These are phyloP conservation scores for Lactarius quietus DNA, from an alignment of 768 basidiomycete species.

Conservation along the genomic window DNA sequence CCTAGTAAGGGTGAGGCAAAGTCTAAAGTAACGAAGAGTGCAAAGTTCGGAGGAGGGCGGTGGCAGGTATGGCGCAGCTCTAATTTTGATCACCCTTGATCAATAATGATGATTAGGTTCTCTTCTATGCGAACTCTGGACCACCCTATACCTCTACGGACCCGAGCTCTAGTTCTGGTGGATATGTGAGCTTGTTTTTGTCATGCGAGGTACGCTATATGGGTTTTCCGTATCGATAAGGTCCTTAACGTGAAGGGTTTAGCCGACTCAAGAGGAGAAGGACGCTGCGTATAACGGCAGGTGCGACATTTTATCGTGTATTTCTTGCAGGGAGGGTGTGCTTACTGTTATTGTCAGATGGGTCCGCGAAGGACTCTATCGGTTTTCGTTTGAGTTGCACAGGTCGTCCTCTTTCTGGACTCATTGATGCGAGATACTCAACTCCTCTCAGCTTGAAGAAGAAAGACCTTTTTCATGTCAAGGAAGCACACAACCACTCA, in stretches of 20 bases:
- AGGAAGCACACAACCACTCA: slow-evolving; percentile 79
- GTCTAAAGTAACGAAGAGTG: slow-evolving; percentile 73
- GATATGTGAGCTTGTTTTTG: slow-evolving; percentile 72
- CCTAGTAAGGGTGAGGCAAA: slow-evolving; percentile 67
- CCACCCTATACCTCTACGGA: slow-evolving; percentile 30
- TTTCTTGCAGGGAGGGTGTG: not conserved
- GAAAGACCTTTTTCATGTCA: slow-evolving; percentile 52
- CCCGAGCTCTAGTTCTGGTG: slow-evolving; percentile 44
- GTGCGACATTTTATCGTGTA: slow-evolving; percentile 32
- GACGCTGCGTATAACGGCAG: slow-evolving; percentile 60
- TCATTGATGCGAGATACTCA: slow-evolving; percentile 1
- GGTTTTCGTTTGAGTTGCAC: slow-evolving; percentile 79
- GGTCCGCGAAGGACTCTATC: slow-evolving; percentile 82
- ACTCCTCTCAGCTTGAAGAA: slow-evolving; percentile 40
- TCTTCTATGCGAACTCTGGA: slow-evolving; percentile 84
- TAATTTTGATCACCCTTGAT: slow-evolving; percentile 15
- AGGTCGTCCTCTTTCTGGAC: slow-evolving; percentile 41
- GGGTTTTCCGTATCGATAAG: not conserved
- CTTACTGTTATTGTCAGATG: slow-evolving; percentile 47
- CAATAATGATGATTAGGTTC: slow-evolving; percentile 44
- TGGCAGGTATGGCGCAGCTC: slow-evolving; percentile 55
- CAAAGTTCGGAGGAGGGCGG: slow-evolving; percentile 68
- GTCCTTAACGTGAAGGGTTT: slow-evolving; percentile 6
- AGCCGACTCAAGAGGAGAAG: slow-evolving; percentile 78
- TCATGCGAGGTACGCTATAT: slow-evolving; percentile 65